phyloP scores from a whole-genome alignment of 129 eudicot genomes.

The Chrysanthemum makinoi region DNA sequence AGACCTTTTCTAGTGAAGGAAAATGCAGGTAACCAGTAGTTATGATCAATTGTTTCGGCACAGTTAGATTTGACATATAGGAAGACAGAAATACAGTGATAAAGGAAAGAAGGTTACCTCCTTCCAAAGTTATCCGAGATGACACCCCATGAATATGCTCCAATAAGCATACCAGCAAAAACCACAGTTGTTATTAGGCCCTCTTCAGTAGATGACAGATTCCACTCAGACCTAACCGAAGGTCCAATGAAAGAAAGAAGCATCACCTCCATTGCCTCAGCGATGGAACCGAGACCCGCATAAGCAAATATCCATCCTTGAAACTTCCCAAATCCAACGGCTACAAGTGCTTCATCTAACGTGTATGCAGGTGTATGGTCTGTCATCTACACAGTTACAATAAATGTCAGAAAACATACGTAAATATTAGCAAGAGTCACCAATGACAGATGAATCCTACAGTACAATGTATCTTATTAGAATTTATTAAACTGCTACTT shows the following conservation, averaged over 20 bases:
- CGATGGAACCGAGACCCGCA: slow-evolving; percentile 73
- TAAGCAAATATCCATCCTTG: slow-evolving; percentile 57
- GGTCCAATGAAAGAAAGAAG: slow-evolving; percentile 73
- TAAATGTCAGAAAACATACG: slow-evolving; percentile 13
- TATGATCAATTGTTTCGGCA: neutral
- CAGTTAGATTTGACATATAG: too few relatives aligned
- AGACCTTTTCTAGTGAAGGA: slow-evolving; percentile 62
- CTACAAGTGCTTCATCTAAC: slow-evolving; percentile 69
- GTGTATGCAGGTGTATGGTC: slow-evolving; percentile 44
- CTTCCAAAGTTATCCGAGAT: slow-evolving; percentile 70
- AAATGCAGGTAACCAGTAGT: slow-evolving; percentile 20
- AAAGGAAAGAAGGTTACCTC: slow-evolving; percentile 32
- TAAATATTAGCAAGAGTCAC: slow-evolving; percentile 8
- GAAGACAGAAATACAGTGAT: neutral
- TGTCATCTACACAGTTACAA: slow-evolving; percentile 34
- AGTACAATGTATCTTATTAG: neutral
- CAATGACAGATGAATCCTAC: neutral
- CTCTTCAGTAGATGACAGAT: slow-evolving; percentile 60
- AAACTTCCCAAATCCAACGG: slow-evolving; percentile 76
- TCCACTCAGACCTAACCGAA: slow-evolving; percentile 61
- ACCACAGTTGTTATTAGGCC: slow-evolving; percentile 72
- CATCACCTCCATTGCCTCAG: slow-evolving; percentile 90
- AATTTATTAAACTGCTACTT: neutral
- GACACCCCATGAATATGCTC: slow-evolving; percentile 78
- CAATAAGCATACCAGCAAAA: slow-evolving; percentile 76